Evolutionary conservation across 179 eudicot genomes (phyloP), one percentile per base, ranked within the genome.

Genomic region (Actinidia arguta): DNA sequence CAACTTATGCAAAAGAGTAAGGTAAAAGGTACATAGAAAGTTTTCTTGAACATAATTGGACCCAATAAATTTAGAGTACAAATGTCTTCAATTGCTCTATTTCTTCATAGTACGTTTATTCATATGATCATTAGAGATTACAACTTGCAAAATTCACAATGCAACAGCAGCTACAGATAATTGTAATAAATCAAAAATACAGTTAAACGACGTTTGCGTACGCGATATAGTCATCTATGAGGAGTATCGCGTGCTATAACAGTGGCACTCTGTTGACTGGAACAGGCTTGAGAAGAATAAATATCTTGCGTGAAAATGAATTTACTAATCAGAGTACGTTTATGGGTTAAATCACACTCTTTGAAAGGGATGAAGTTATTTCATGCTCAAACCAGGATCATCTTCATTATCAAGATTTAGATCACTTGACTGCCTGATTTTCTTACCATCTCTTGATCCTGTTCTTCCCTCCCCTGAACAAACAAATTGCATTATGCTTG

Each of bases 381-480:
- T 56, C 79, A 67, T 66, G 78, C 82, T 72, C 82, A 84, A 77
- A 56, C 84, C 87, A 48, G 85, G 87, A 72, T 88, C 89, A 69
- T 87, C 92, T 69, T 85, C 90, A 8, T 89, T 85, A 20, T 91
- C 90, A 73, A 80, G 86, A 79, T 88, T 86, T 76, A 88, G 76
- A 84, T 88, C 91, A 78, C 84, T 84, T 18, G 91, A 80, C 69
- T 84, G 63, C 85, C 85, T 84, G 17, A 83, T 75, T 73, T 86
- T 84, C 85, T 83, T 89, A 73, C 82, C 89, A 31, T 88, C 92
- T 91, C 92, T 88, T 63, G 88, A 87, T 25, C 89, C 93, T 50
- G 91, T 75, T 90, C 98, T 92, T 83, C 90, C 98, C 85, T 73
- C 96, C 96, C 95, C 96, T 95, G 79, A 10, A 54, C 61, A 72